Conservation (phyloP, 2,329 filamentous ascomycete species). For the Botrytis paeoniae region DNA sequence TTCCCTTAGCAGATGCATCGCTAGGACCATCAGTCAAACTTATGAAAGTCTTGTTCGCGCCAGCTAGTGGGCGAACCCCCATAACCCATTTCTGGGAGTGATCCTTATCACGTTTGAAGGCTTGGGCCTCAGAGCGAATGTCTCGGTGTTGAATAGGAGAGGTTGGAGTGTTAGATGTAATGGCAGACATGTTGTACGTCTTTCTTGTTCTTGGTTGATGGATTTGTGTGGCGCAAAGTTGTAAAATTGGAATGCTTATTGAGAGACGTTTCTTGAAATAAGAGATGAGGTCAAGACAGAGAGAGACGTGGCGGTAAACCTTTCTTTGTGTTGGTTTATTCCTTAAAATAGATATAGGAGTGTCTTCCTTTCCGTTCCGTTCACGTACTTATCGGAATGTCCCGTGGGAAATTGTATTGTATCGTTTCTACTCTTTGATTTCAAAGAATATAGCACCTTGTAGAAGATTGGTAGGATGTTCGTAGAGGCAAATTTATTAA, state of each 20-base stretch:
- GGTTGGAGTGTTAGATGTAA: slow-evolving; percentile 33
- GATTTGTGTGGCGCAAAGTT: neutral
- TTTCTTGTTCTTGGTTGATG: neutral
- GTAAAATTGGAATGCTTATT: neutral
- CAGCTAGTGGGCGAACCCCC: slow-evolving; percentile 29
- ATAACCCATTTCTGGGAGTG: slow-evolving; percentile 34
- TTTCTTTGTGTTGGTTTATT: slow-evolving; percentile 17
- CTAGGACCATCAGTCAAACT: neutral
- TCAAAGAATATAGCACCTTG: neutral
- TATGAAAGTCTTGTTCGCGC: slow-evolving; percentile 21
- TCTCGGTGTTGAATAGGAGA: slow-evolving; percentile 32
- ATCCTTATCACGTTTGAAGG: slow-evolving; percentile 37
- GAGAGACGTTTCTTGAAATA: neutral
- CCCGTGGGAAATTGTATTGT: neutral
- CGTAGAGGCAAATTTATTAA: neutral
- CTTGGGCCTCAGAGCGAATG: slow-evolving; percentile 33
- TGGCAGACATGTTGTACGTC: slow-evolving; percentile 24
- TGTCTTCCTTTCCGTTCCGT: neutral
- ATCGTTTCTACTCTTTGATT: neutral
- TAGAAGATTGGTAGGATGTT: neutral
- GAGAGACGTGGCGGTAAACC: neutral
- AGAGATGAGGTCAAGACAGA: neutral
- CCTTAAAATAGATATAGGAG: slow-evolving; percentile 3
- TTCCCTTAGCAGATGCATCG: slow-evolving; percentile 16
- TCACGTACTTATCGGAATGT: slow-evolving; percentile 5